Percentiles rank a stretch among this genome's conserved stretches.
Evolutionary conservation across 2,329 filamentous ascomycete genomes (phyloP).

Genomic region (Aureobasidium melanogenum): DNA sequence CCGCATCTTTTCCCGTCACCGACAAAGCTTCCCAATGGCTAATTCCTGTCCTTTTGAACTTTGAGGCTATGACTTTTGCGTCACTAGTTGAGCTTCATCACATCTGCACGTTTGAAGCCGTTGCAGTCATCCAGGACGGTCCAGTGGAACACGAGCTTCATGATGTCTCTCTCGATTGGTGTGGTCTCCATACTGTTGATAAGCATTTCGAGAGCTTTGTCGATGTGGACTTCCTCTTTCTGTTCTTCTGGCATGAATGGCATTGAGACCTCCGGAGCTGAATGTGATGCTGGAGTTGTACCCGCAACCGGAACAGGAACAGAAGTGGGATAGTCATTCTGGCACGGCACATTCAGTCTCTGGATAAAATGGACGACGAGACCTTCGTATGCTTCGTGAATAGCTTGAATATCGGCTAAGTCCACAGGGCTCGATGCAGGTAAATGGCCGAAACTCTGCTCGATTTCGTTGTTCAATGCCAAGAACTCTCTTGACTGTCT

Average conservation of each 20-base stretch:
- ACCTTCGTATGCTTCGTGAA: not conserved
- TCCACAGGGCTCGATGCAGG: not conserved
- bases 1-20: not conserved
- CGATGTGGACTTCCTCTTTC: not conserved
- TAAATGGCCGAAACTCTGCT: not conserved
- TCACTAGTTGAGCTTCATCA: not conserved
- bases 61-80: rapidly evolving
- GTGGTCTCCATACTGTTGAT: not conserved
- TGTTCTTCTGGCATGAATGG: no score
- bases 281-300: not conserved
- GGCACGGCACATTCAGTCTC: no score
- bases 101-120: not conserved
- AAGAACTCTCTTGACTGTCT: not conserved
- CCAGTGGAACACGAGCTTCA: not conserved
- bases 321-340: not conserved
- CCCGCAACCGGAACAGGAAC: not conserved
- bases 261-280: not conserved
- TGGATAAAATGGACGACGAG: not conserved
- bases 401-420: not conserved
- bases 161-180: not conserved
- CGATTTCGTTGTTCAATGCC: not conserved
- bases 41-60: not conserved
- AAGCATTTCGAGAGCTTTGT: not conserved
- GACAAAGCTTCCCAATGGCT: not conserved
- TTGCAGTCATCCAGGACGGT: not conserved